Evolutionary conservation across 2,329 filamentous ascomycete genomes (phyloP).

Genomic region (Aspergillus luchuensis): DNA sequence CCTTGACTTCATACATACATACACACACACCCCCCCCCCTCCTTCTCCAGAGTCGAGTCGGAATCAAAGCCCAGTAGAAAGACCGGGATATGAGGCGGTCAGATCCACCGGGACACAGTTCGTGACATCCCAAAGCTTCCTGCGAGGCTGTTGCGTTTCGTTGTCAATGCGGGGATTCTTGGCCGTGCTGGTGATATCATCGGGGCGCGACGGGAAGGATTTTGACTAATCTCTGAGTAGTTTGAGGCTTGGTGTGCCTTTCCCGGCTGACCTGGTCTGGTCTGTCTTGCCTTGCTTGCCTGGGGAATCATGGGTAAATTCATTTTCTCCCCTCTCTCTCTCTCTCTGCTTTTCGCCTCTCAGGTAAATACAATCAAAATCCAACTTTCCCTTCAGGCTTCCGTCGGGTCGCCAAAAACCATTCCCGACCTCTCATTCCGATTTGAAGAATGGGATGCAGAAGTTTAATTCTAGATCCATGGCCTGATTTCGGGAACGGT

Average conservation of each 20-base stretch:
- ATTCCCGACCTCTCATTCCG: neutral
- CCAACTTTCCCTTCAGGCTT: neutral
- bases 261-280: neutral
- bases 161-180: slow-evolving; percentile 9
- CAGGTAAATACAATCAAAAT: neutral
- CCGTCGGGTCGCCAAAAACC: neutral
- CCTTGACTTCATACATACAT: slow-evolving; percentile 1
- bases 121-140: neutral
- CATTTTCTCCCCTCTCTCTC: neutral
- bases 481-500: slow-evolving; percentile 7
- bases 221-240: neutral
- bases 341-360: neutral
- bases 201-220: slow-evolving; percentile 3
- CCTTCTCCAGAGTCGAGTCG: neutral
- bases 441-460: neutral
- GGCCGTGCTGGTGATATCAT: slow-evolving; percentile 10
- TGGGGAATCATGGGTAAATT: no score
- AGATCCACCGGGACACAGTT: neutral
- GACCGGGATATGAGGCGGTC: neutral
- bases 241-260: neutral
- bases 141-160: neutral
- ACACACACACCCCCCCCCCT: no score
- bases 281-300: neutral
- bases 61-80: neutral
- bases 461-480: slow-evolving; percentile 7